phyloP scores from a whole-genome alignment of 164 flowering plant species.

The Aristolochia fimbriata region DNA sequence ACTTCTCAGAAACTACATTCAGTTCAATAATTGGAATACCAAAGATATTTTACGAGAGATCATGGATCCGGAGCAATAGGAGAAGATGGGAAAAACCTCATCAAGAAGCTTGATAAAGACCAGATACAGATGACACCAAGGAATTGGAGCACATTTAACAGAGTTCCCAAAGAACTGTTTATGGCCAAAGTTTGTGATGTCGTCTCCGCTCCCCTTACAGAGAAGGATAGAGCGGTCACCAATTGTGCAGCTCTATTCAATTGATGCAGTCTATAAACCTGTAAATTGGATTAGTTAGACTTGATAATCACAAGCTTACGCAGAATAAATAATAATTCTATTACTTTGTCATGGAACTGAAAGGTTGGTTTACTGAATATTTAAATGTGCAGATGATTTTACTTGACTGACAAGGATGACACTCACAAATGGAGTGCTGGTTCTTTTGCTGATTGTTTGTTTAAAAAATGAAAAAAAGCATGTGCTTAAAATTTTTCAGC shows the following conservation, averaged over 20 bases:
- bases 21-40: too few relatives aligned
- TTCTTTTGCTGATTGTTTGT: too few relatives aligned
- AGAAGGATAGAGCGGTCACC: constrained; percentile 89
- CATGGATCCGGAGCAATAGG: constrained; percentile 24
- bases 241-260: constrained; percentile 94
- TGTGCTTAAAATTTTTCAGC: too few relatives aligned
- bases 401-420: too few relatives aligned
- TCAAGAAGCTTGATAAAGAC: constrained; percentile 90
- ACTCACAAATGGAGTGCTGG: too few relatives aligned
- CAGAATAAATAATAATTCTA: too few relatives aligned
- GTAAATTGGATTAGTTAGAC: constrained; percentile 1
- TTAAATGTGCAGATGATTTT: too few relatives aligned
- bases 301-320: too few relatives aligned
- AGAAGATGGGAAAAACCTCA: constrained; percentile 57
- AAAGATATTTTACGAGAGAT: not conserved
- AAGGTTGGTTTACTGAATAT: too few relatives aligned
- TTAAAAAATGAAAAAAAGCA: too few relatives aligned
- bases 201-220: constrained; percentile 89
- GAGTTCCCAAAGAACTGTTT: constrained; percentile 67
- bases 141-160: constrained; percentile 74
- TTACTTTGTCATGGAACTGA: too few relatives aligned
- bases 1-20: too few relatives aligned
- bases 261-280: constrained; percentile 92
- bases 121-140: constrained; percentile 93
- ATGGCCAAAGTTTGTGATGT: constrained; percentile 84